A percentile compares a stretch with the other conserved stretches of the same genome.
Conservation (phyloP, 1,284 basidiomycete genomes). For the Marasmius tenuissimus region DNA sequence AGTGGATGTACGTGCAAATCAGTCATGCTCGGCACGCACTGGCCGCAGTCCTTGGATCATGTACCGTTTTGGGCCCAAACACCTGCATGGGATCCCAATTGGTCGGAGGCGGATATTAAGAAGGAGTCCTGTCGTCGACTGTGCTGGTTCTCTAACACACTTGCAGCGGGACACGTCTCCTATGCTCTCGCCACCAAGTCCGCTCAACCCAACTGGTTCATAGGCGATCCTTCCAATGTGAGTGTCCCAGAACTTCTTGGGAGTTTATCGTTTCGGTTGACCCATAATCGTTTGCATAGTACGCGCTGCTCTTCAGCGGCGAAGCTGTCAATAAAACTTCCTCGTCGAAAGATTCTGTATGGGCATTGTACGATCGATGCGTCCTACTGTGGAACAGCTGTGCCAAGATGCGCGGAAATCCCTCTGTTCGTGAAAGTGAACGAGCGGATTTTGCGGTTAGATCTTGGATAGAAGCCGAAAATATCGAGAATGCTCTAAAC, state of each 20-base stretch:
- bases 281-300: conserved; percentile 37
- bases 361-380: conserved; percentile 68
- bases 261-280: not conserved
- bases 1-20: conserved; percentile 51
- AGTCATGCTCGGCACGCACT: conserved; percentile 52
- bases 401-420: conserved; percentile 53
- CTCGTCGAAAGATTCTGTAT: conserved; percentile 60
- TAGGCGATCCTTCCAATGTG: conserved; percentile 68
- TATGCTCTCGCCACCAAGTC: conserved; percentile 52
- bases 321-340: conserved; percentile 50
- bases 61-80: conserved; percentile 65
- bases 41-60: conserved; percentile 47
- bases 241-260: conserved; percentile 23
- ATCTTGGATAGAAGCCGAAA: conserved; percentile 72
- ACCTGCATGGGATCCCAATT: conserved; percentile 60
- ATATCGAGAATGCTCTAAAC: conserved; percentile 61
- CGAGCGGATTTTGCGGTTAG: conserved; percentile 63
- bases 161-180: conserved; percentile 62
- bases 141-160: conserved; percentile 66
- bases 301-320: conserved; percentile 68
- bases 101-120: conserved; percentile 61
- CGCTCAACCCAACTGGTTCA: conserved; percentile 48
- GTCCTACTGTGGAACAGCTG: conserved; percentile 75
- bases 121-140: conserved; percentile 73
- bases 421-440: conserved; percentile 39